Conservation (phyloP, 2,329 filamentous ascomycete genomes). For the Cladosporium sp. region DNA sequence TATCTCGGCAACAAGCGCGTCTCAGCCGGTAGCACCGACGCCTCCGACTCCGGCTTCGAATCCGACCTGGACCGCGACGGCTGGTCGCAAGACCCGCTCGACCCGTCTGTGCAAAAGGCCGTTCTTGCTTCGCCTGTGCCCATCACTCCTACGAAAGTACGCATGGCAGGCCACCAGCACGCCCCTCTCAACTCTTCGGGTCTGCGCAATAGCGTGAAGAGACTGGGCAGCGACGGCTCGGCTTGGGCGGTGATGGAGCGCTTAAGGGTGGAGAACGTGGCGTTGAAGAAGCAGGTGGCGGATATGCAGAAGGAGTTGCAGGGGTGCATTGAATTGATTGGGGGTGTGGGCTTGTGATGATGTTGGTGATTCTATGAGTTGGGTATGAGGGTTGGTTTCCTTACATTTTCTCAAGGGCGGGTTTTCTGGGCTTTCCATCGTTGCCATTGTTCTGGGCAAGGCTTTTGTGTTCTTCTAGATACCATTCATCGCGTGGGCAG, state of each 20-base stretch:
- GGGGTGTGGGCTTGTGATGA: constrained; percentile 5
- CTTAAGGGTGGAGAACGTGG: constrained; percentile 52
- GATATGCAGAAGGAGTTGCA: constrained; percentile 54
- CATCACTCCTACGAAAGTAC: constrained; percentile 24
- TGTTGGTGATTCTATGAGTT: background rate
- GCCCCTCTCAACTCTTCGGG: constrained; percentile 1
- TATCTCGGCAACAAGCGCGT: constrained; percentile 20
- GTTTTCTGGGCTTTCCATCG: background rate
- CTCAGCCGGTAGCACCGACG: constrained; percentile 32
- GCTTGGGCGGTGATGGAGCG: constrained; percentile 53
- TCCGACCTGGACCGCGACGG: constrained; percentile 51
- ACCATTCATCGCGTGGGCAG: background rate
- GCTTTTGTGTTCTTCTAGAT: background rate
- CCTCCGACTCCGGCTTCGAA: constrained; percentile 57
- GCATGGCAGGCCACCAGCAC: background rate
- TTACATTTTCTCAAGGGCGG: background rate
- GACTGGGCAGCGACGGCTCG: constrained; percentile 32
- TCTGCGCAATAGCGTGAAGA: constrained; percentile 26
- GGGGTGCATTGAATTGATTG: constrained; percentile 52
- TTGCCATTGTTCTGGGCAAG: background rate
- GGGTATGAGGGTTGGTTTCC: background rate
- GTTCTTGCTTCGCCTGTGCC: constrained; percentile 36
- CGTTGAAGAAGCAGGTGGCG: constrained; percentile 49
- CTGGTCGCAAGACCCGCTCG: background rate
- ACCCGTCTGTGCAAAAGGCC: constrained; percentile 44